A percentile compares a stretch with the other conserved stretches of the same genome.
phyloP scores from a whole-genome alignment of 192 early-diverging fungal genomes.

The Umbelopsis sp. region DNA sequence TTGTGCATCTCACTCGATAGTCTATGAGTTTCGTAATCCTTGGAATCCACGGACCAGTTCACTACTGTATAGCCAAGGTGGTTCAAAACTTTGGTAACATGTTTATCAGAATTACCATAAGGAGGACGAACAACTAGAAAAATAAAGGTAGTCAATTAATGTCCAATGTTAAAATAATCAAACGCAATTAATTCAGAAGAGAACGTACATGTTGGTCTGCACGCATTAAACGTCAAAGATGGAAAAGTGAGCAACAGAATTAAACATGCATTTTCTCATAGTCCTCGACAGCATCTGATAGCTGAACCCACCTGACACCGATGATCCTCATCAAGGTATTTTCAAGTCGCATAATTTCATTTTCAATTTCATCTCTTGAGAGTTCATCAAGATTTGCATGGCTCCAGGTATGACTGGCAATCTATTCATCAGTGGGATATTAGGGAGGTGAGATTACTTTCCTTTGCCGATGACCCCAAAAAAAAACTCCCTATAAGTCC shows the following conservation, averaged over 20 bases:
- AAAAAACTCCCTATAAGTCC: not conserved
- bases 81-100: constrained; percentile 19
- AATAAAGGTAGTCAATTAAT: not conserved
- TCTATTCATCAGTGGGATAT: not conserved
- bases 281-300: no score
- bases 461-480: no score
- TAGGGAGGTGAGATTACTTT: not conserved
- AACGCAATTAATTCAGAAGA: not conserved
- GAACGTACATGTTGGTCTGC: constrained; percentile 31
- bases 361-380: not conserved
- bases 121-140: constrained; percentile 41
- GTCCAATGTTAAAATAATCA: not conserved
- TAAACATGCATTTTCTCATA: no score
- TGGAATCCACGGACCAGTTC: constrained; percentile 15
- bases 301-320: constrained; percentile 23
- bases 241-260: no score
- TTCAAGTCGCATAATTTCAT: constrained; percentile 32
- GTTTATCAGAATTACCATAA: constrained; percentile 35
- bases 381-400: constrained; percentile 24
- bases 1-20: not conserved
- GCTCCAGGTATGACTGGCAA: constrained; percentile 32
- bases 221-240: not conserved
- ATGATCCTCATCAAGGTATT: constrained; percentile 17
- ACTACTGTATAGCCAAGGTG: constrained; percentile 16
- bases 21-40: constrained; percentile 1